Evolutionary conservation across 768 basidiomycete species (phyloP).

Genomic region (Lyophyllum shimeji): DNA sequence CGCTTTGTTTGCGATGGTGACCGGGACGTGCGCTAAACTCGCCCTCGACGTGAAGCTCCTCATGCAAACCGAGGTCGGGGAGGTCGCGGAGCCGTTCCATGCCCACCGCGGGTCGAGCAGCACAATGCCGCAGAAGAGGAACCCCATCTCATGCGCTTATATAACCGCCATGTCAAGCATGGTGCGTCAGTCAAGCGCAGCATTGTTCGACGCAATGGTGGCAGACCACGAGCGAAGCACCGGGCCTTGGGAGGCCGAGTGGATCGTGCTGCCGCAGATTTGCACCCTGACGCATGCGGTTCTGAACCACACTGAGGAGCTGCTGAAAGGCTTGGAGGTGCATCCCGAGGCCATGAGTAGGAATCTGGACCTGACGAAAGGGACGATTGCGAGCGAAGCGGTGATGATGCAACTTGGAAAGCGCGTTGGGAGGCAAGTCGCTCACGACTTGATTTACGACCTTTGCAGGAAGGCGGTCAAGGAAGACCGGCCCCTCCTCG

Average conservation of each 20-base stretch:
- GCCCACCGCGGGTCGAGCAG: slow-evolving; percentile 45
- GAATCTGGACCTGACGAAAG: slow-evolving; percentile 38
- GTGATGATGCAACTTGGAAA: slow-evolving; percentile 48
- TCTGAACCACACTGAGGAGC: slow-evolving; percentile 32
- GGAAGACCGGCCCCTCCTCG: slow-evolving; percentile 29
- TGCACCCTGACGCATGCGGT: slow-evolving; percentile 41
- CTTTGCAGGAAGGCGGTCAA: slow-evolving; percentile 31
- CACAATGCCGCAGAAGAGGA: slow-evolving; percentile 53
- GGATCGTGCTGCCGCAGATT: slow-evolving; percentile 46
- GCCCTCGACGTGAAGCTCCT: slow-evolving; percentile 43
- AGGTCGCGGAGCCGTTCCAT: slow-evolving; percentile 44
- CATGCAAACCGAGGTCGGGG: slow-evolving; percentile 47
- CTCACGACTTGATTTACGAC: slow-evolving; percentile 44
- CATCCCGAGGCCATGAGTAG: slow-evolving; percentile 37
- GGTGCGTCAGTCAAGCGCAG: slow-evolving; percentile 36
- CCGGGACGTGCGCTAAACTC: slow-evolving; percentile 46
- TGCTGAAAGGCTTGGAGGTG: slow-evolving; percentile 40
- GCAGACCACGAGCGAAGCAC: slow-evolving; percentile 49
- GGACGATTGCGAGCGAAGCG: slow-evolving; percentile 42
- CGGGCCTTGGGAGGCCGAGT: slow-evolving; percentile 52
- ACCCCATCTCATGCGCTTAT: slow-evolving; percentile 44
- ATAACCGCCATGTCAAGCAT: slow-evolving; percentile 42
- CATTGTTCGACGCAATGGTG: slow-evolving; percentile 46
- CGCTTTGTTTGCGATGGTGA: slow-evolving; percentile 41
- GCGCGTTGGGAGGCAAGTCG: slow-evolving; percentile 41